Evolutionary conservation across 805 yeast species (phyloP).

Genomic region (Wickerhamiella allomyrinae): DNA sequence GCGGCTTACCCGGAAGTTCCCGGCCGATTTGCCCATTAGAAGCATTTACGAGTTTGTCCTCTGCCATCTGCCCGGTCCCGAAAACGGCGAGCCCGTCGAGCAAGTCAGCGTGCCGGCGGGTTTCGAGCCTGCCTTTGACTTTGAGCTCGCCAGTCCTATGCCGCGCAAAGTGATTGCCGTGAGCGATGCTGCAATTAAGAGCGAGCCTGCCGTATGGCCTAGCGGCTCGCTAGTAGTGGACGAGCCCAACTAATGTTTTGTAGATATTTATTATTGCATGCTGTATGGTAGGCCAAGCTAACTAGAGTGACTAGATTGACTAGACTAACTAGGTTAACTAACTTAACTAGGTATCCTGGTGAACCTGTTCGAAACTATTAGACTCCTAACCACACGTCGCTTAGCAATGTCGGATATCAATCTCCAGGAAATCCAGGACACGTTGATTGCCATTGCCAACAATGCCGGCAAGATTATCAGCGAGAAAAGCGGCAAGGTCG

Average conservation of each 20-base stretch:
- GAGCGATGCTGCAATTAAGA: slow-evolving; percentile 25
- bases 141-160: slow-evolving; percentile 40
- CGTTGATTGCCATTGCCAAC: slow-evolving; percentile 29
- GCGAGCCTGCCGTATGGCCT: slow-evolving; percentile 41
- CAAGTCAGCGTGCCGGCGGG: slow-evolving; percentile 23
- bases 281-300: background rate
- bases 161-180: slow-evolving; percentile 37
- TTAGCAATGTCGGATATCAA: background rate
- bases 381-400: no score
- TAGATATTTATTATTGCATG: background rate
- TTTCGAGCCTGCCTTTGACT: slow-evolving; percentile 35
- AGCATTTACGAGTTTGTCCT: slow-evolving; percentile 66
- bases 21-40: slow-evolving; percentile 34
- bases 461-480: slow-evolving; percentile 39
- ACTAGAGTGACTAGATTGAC: no score
- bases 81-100: slow-evolving; percentile 4
- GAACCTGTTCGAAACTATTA: no score
- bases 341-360: no score
- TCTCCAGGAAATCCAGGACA: slow-evolving; percentile 25
- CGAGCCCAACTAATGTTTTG: slow-evolving; percentile 3
- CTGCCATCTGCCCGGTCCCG: slow-evolving; percentile 23
- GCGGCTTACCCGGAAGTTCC: slow-evolving; percentile 39
- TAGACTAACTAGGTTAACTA: no score
- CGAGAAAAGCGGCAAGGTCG: slow-evolving; percentile 33
- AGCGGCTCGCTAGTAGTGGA: slow-evolving; percentile 51